Conservation (phyloP, 1,139 yeast species). For the Saccharomyces pastorianus region DNA sequence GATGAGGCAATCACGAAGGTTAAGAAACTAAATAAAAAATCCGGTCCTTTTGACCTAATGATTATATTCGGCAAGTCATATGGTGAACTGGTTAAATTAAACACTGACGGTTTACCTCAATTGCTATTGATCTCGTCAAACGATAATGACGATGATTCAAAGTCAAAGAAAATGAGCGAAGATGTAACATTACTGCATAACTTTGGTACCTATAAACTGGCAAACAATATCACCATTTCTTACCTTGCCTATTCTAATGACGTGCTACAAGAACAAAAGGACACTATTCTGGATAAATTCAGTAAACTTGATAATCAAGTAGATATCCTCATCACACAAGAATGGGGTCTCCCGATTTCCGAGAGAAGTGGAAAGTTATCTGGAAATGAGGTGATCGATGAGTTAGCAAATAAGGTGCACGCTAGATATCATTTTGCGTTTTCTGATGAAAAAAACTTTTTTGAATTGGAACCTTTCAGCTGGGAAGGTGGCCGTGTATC, state of each 20-base stretch:
- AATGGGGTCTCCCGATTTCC: conserved; percentile 55
- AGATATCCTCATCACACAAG: conserved; percentile 51
- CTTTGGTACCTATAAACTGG: conserved; percentile 36
- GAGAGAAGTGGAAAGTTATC: conserved; percentile 29
- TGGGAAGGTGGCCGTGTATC: conserved; percentile 42
- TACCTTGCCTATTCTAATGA: conserved; percentile 35
- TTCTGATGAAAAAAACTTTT: conserved; percentile 40
- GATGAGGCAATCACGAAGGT: conserved; percentile 42
- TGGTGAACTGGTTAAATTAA: background rate
- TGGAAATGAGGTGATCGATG: conserved; percentile 38
- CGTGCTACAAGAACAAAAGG: conserved; percentile 15
- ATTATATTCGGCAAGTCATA: conserved; percentile 44
- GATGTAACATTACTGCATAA: conserved; percentile 30
- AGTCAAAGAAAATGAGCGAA: background rate
- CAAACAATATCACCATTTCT: conserved; percentile 43
- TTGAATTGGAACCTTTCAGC: conserved; percentile 50
- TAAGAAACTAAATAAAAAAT: conserved; percentile 43
- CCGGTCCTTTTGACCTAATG: conserved; percentile 58
- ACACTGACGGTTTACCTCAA: conserved; percentile 29
- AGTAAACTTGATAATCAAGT: conserved; percentile 23
- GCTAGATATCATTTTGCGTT: conserved; percentile 68
- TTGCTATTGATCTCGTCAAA: conserved; percentile 25
- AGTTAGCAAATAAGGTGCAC: conserved; percentile 36
- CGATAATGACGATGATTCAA: background rate
- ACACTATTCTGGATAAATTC: conserved; percentile 19